phyloP scores from a whole-genome alignment of 2,329 filamentous ascomycete species.

The Aquanectria penicillioides region DNA sequence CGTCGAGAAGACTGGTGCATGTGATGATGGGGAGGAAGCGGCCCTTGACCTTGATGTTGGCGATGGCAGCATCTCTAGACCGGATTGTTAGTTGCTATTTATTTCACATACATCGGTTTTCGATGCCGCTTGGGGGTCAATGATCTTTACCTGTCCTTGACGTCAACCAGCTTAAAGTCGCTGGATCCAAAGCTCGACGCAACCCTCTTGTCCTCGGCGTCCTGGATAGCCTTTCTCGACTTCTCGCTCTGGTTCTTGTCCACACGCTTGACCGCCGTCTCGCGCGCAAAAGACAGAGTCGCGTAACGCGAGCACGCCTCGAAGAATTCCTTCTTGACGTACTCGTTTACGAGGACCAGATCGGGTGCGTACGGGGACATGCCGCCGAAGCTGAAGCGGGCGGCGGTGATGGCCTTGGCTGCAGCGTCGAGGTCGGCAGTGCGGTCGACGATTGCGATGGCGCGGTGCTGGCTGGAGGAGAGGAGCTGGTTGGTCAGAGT shows the following conservation, averaged over 20 bases:
- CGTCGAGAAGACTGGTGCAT: slow-evolving; percentile 17
- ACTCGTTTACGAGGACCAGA: slow-evolving; percentile 34
- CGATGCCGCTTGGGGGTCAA: no score
- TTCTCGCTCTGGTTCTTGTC: slow-evolving; percentile 11
- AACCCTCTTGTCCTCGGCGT: slow-evolving; percentile 10
- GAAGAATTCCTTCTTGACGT: slow-evolving; percentile 36
- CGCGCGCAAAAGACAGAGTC: slow-evolving; percentile 13
- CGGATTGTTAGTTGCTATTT: neutral
- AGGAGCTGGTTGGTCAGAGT: slow-evolving; percentile 20
- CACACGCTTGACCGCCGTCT: slow-evolving; percentile 11
- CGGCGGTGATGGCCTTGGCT: slow-evolving; percentile 24
- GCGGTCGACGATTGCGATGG: slow-evolving; percentile 32
- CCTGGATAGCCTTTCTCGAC: slow-evolving; percentile 8
- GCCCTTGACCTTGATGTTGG: slow-evolving; percentile 19
- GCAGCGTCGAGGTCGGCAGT: slow-evolving; percentile 32
- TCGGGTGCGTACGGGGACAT: slow-evolving; percentile 35
- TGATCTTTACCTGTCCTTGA: slow-evolving; percentile 19
- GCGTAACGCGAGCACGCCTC: slow-evolving; percentile 14
- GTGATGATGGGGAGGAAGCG: slow-evolving; percentile 22
- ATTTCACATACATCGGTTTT: no score
- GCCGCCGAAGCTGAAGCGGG: slow-evolving; percentile 28
- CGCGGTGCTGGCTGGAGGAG: neutral
- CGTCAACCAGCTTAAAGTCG: slow-evolving; percentile 18
- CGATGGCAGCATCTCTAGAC: slow-evolving; percentile 10
- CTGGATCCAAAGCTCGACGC: slow-evolving; percentile 11